phyloP scores from a whole-genome alignment of 2,329 filamentous ascomycete species.

The Aspergillus ustus region DNA sequence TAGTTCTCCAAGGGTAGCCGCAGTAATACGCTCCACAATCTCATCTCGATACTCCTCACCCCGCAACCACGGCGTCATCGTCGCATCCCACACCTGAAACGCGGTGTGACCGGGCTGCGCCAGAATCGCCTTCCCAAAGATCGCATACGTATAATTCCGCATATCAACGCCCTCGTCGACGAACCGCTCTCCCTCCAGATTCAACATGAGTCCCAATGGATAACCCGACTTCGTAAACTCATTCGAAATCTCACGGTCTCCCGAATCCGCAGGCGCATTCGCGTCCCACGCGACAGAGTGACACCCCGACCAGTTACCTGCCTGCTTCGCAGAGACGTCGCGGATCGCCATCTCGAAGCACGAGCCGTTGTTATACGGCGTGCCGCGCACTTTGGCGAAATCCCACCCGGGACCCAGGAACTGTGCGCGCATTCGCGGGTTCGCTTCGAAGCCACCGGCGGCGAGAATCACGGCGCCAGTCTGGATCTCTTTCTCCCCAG shows the following conservation, averaged over 20 bases:
- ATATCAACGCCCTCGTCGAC: conserved; percentile 70
- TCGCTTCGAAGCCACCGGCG: conserved; percentile 69
- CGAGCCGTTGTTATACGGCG: conserved; percentile 68
- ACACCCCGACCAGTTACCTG: conserved; percentile 67
- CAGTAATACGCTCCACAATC: conserved; percentile 58
- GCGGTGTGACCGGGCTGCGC: conserved; percentile 61
- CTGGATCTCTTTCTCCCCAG: conserved; percentile 23
- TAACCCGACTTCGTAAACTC: conserved; percentile 72
- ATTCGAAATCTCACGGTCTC: conserved; percentile 64
- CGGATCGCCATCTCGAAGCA: conserved; percentile 59
- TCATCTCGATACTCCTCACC: conserved; percentile 66
- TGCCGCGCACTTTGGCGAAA: conserved; percentile 64
- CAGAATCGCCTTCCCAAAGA: conserved; percentile 66
- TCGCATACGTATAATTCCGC: conserved; percentile 70
- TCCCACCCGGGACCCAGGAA: conserved; percentile 67
- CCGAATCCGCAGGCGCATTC: conserved; percentile 58
- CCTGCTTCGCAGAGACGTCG: conserved; percentile 55
- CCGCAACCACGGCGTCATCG: conserved; percentile 58
- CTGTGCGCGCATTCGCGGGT: conserved; percentile 59
- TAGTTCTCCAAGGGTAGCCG: conserved; percentile 58
- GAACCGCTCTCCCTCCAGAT: conserved; percentile 62
- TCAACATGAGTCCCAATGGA: conserved; percentile 68
- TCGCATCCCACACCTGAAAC: conserved; percentile 68
- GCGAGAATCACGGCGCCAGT: conserved; percentile 34
- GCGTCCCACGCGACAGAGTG: conserved; percentile 70